A percentile compares a stretch with the other conserved stretches of the same genome.
These are phyloP conservation scores for Bromus sterilis DNA, from an alignment of 176 grass and related monocot genomes.

Conservation along the genomic window DNA sequence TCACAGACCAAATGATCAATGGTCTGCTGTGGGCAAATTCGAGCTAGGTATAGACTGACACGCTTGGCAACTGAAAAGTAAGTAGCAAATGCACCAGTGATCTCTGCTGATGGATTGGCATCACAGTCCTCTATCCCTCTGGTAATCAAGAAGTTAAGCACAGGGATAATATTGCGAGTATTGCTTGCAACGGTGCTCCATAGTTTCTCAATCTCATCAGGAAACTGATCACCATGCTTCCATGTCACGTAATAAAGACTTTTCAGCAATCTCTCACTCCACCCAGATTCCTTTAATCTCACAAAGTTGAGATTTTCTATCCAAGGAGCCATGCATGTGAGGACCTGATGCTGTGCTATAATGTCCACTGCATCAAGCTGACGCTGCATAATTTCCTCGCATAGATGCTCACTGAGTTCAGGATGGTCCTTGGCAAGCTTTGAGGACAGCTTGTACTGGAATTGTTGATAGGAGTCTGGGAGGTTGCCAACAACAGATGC, in stretches of 20 bases:
- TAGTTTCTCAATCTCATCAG: slow-evolving; percentile 97
- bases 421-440: slow-evolving; percentile 99
- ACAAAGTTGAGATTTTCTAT: slow-evolving; percentile 96
- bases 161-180: slow-evolving; percentile 93
- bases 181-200: slow-evolving; percentile 98
- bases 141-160: slow-evolving; percentile 94
- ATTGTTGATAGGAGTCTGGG: slow-evolving; percentile 96
- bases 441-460: slow-evolving; percentile 89
- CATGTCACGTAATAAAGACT: slow-evolving; percentile 97
- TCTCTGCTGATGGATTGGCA: slow-evolving; percentile 95
- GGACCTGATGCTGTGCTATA: slow-evolving; percentile 96
- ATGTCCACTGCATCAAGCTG: slow-evolving; percentile 96
- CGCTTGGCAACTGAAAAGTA: slow-evolving; percentile 97
- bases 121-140: slow-evolving; percentile 96
- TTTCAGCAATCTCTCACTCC: slow-evolving; percentile 91
- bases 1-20: slow-evolving; percentile 96
- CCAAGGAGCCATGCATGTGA: slow-evolving; percentile 99
- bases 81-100: slow-evolving; percentile 89
- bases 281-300: slow-evolving; percentile 84
- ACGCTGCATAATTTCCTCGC: slow-evolving; percentile 94
- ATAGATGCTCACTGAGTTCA: slow-evolving; percentile 85
- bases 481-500: slow-evolving; percentile 99
- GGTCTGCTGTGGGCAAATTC: slow-evolving; percentile 92
- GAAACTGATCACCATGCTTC: slow-evolving; percentile 97
- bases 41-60: slow-evolving; percentile 94